These are phyloP conservation scores for Bryum argenteum DNA, from an alignment of 225 moss, liverwort and hornwort species.

Conservation along the genomic window DNA sequence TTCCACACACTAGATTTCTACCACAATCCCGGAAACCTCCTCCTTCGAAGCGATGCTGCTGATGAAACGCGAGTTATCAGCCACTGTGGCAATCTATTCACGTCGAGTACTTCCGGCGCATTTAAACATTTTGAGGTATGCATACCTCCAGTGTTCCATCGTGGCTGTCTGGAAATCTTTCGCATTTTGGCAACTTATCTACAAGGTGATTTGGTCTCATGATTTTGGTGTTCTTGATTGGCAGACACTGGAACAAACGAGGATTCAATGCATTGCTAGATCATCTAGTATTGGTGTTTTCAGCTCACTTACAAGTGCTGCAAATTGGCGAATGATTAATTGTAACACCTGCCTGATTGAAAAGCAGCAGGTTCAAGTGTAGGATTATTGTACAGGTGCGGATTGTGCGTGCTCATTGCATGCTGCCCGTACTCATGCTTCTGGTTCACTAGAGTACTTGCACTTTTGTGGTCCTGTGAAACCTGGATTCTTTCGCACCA, in stretches of 20 bases:
- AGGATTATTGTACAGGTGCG: neutral
- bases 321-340: constrained; percentile 4
- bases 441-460: neutral
- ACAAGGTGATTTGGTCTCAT: neutral
- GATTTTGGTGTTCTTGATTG: neutral
- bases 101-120: neutral
- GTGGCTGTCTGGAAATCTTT: neutral
- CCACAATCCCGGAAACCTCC: neutral
- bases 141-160: neutral
- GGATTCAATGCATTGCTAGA: constrained; percentile 7
- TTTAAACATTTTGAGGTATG: constrained; percentile 29
- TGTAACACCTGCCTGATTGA: neutral
- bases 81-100: constrained; percentile 11
- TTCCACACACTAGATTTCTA: constrained; percentile 29
- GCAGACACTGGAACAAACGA: constrained; percentile 7
- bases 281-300: neutral
- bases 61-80: neutral
- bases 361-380: constrained; percentile 5
- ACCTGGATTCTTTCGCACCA: too few species aligned
- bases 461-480: too few species aligned
- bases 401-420: neutral
- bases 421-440: neutral
- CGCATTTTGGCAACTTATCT: neutral
- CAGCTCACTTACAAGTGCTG: neutral
- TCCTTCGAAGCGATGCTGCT: constrained; percentile 6